Base-by-base conservation (phyloP, 805 yeast species). In the Maudiozyma barnettii region DNA sequence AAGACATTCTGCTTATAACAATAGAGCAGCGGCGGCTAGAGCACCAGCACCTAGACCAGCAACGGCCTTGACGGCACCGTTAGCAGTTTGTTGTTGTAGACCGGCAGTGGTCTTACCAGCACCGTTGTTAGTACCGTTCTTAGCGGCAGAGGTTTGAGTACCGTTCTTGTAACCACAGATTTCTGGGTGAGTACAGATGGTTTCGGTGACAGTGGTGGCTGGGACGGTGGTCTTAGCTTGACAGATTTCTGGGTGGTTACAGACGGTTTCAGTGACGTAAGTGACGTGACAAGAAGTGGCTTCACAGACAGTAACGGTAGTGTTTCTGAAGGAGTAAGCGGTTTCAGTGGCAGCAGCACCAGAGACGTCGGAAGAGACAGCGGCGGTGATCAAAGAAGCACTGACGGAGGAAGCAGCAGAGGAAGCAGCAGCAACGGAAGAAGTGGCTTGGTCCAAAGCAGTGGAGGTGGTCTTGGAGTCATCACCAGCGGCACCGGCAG, bases 301-400 rank as follows among this genome's bases (percentile, higher is more conserved):
- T 29, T 40, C 43, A 29, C 43, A 40, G 43, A 40, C 35, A 29
- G 43, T 40, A 29, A 40, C 43, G n/a, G 43, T 40, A 18, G 43
- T 40, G 43, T 40, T 40, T 16, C 22, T n/a, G 43, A 26, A 40
- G 18, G 43, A 40, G 43, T 40, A 71, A 29, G 70, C 57, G 39
- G 65, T 59, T 41, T 71, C 66, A 46, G 65, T 58, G 45, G 66
- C 72, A 33, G 52, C 43, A 23, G 33, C 16, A 7, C 39, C 33
- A 16, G 39, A 7, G 20, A 30, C 30, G 23, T 46, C 23, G 29
- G 52, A 19, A 23, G 43, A 33, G 10, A 39, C 16, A 41, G 39
- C 42, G n/a, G 37, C 44, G 41, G 49, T 29, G 18, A 42, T 22
- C 30, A 39, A 16, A 6, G 44, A 20, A 29, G 46, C n/a, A 22